A percentile compares a stretch with the other conserved stretches of the same genome.
Evolutionary conservation across 2,329 filamentous ascomycete species (phyloP).

Genomic region (Onygenales sp.): DNA sequence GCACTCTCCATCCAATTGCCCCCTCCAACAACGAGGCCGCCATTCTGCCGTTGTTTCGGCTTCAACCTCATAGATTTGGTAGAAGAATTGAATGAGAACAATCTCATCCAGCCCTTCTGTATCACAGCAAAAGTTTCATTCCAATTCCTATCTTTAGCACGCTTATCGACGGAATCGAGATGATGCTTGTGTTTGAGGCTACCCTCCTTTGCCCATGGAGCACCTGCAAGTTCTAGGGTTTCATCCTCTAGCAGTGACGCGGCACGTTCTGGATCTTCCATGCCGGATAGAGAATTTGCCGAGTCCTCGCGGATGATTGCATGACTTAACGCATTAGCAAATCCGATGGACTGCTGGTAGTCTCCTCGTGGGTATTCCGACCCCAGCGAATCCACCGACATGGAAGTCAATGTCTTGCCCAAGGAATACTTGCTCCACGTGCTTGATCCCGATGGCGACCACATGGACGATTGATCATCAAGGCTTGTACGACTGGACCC

Average conservation of each 20-base stretch:
- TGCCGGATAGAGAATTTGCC: conserved; percentile 41
- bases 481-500: conserved; percentile 90
- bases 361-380: conserved; percentile 66
- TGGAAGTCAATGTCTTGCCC: conserved; percentile 80
- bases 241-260: conserved; percentile 80
- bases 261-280: conserved; percentile 51
- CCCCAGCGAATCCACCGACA: conserved; percentile 84
- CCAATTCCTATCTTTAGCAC: conserved; percentile 91
- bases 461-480: conserved; percentile 80
- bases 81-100: conserved; percentile 84
- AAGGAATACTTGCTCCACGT: conserved; percentile 93
- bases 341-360: conserved; percentile 93
- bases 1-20: conserved; percentile 99
- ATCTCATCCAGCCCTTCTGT: conserved; percentile 83
- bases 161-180: conserved; percentile 80
- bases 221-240: conserved; percentile 77
- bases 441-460: conserved; percentile 85
- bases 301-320: conserved; percentile 82
- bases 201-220: conserved; percentile 98
- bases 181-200: conserved; percentile 95
- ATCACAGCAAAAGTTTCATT: conserved; percentile 91
- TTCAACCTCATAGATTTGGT: conserved; percentile 58
- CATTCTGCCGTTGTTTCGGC: conserved; percentile 43
- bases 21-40: conserved; percentile 70
- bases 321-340: conserved; percentile 91